A percentile compares a stretch with the other conserved stretches of the same genome.
These are phyloP conservation scores for Blastomyces parvus DNA, from an alignment of 2,329 filamentous ascomycete genomes.

Conservation along the genomic window DNA sequence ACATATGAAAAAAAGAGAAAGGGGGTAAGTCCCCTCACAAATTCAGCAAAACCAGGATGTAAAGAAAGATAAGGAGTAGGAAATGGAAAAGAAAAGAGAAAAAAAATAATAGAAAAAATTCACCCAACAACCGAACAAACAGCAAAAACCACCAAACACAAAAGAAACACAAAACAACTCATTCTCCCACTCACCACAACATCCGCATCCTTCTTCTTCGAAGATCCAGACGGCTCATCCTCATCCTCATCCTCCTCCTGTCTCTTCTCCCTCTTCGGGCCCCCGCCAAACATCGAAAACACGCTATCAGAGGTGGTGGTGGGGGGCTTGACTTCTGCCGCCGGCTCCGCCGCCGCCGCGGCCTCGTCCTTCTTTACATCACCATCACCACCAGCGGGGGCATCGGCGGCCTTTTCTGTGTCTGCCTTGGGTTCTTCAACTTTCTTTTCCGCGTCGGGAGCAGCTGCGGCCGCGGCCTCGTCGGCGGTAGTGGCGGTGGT, in stretches of 20 bases:
- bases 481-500: conserved; percentile 27
- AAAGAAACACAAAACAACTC: conserved; percentile 12
- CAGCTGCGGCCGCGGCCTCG: not conserved
- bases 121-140: no score
- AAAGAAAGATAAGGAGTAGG: no score
- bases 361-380: not conserved
- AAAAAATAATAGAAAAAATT: not conserved
- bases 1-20: conserved; percentile 8
- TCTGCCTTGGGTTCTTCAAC: conserved; percentile 20
- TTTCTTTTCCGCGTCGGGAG: conserved; percentile 24
- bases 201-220: conserved; percentile 56
- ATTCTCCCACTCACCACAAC: conserved; percentile 42
- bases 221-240: conserved; percentile 79
- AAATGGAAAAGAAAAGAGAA: not conserved
- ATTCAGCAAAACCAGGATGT: no score
- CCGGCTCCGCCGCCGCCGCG: no score
- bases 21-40: no score
- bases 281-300: conserved; percentile 98
- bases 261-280: conserved; percentile 95
- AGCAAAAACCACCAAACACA: not conserved
- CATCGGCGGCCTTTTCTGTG: conserved; percentile 25
- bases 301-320: conserved; percentile 49
- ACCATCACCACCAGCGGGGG: conserved; percentile 23
- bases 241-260: conserved; percentile 63
- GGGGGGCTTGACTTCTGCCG: conserved; percentile 19